Conservation (phyloP, 2,329 filamentous ascomycete genomes). For the Pyrenochaeta sp. region DNA sequence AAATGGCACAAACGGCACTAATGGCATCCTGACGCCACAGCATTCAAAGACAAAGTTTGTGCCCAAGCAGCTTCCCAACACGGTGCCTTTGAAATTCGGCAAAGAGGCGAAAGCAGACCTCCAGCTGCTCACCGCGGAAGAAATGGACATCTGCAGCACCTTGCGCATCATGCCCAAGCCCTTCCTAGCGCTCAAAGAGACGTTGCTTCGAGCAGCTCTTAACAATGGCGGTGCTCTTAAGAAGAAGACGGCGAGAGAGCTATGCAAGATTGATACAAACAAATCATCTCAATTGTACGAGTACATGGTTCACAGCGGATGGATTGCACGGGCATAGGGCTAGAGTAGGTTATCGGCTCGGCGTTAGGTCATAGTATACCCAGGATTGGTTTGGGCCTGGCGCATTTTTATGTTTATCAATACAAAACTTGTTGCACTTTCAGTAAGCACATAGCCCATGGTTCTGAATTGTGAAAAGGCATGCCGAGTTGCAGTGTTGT, state of each 20-base stretch:
- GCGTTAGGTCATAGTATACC: conserved; percentile 30
- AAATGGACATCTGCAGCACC: conserved; percentile 84
- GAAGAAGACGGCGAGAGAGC: conserved; percentile 90
- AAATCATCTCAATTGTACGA: conserved; percentile 90
- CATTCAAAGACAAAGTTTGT: conserved; percentile 57
- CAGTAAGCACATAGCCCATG: no score
- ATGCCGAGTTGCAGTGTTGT: no score
- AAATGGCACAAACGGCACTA: conserved; percentile 60
- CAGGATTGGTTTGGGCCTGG: conserved; percentile 15
- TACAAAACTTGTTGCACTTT: conserved; percentile 12
- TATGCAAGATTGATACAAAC: conserved; percentile 81
- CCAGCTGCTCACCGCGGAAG: conserved; percentile 84
- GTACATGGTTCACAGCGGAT: conserved; percentile 91
- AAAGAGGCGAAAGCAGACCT: conserved; percentile 81
- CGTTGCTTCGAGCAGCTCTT: conserved; percentile 87
- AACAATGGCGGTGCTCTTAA: conserved; percentile 88
- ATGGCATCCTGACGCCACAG: conserved; percentile 49
- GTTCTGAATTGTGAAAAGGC: no score
- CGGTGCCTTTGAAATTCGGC: conserved; percentile 71
- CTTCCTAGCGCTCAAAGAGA: conserved; percentile 93
- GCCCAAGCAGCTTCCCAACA: conserved; percentile 65
- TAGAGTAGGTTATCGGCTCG: conserved; percentile 10
- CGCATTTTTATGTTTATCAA: conserved; percentile 1
- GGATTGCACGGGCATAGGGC: conserved; percentile 80
- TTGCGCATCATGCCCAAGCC: conserved; percentile 90